Base-by-base conservation (phyloP, 1,284 basidiomycete genomes). In the Amylostereum chailletii region DNA sequence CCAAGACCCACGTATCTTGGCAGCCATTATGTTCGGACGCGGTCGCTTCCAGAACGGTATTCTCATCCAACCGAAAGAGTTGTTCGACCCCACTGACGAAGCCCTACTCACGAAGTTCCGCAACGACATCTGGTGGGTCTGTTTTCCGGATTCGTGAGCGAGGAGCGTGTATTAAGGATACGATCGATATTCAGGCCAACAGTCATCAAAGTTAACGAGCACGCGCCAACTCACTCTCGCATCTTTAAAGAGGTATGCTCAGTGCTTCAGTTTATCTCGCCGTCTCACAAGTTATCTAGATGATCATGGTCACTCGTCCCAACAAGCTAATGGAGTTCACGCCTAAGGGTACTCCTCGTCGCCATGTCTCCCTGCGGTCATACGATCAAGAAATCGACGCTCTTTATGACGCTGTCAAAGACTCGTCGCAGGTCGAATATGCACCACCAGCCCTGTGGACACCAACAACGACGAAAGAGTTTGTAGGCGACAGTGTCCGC, bases 121-220 rank as follows among this genome's bases (percentile, higher is more conserved):
- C 6, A 55, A 59, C 33, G 46, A 53, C 6, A 55, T 63, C 36
- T 63, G 61, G 61, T 56, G 30, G 8, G 32, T 11, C n/a, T n/a
- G 60, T 46, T 30, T 27, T 7, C 27, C 7, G 34, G 32, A 11
- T 3, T 27, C 2, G 29, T 9, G 9, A 45, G 29, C 33, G 19
- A 2, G 19, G 8, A 31, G 11, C 10, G 19, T 19, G 19, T 19
- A 19, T 19, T 26, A 8, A 8, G 8, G 6, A 4, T 6, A 29
- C 19, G 9, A 29, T 10, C 38, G 11, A 42, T 27, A 26, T 30
- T 26, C 39, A 70, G 67, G 62, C 55, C 62, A 5, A 62, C 57
- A 7, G 51, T 70, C 1, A 58, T 66, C 39, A 54, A 64, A 33
- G 57, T 63, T 41, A 71, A 69, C 44, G 51, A 54, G 30, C 62